A percentile compares a stretch with the other conserved stretches of the same genome.
Conservation (phyloP, 768 basidiomycete species). For the Termitomyces sp. region DNA sequence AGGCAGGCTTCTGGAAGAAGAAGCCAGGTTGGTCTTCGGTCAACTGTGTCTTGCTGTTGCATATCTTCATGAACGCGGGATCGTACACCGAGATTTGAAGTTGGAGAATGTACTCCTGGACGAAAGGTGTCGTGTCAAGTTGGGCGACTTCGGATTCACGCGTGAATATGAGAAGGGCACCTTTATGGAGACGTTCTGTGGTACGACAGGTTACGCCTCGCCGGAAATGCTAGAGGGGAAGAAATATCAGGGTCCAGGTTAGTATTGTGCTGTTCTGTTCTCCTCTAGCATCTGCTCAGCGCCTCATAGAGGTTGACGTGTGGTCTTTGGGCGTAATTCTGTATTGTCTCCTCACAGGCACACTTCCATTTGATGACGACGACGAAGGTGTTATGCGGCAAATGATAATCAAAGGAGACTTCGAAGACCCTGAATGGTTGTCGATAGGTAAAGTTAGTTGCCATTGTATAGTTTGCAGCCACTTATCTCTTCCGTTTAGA, state of each 20-base stretch:
- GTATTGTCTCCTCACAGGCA: conserved; percentile 85
- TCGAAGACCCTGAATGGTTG: conserved; percentile 91
- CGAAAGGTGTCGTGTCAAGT: conserved; percentile 85
- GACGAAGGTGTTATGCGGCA: conserved; percentile 78
- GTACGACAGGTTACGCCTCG: conserved; percentile 89
- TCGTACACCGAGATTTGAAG: conserved; percentile 96
- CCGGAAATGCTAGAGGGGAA: conserved; percentile 88
- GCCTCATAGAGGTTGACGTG: conserved; percentile 78
- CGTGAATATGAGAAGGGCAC: conserved; percentile 77
- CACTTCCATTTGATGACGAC: conserved; percentile 87
- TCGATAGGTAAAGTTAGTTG: conserved; percentile 56
- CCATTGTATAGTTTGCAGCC: not conserved
- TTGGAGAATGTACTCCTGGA: conserved; percentile 92
- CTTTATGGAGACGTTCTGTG: conserved; percentile 90
- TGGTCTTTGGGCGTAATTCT: conserved; percentile 95
- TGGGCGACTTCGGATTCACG: conserved; percentile 94
- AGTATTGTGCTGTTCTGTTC: conserved; percentile 17
- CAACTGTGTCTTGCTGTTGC: conserved; percentile 91
- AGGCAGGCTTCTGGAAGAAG: conserved; percentile 78
- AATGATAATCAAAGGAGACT: conserved; percentile 80
- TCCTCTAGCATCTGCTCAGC: conserved; percentile 8
- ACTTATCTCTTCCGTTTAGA: conserved; percentile 38
- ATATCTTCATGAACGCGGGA: conserved; percentile 86
- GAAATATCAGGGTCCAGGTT: conserved; percentile 88
- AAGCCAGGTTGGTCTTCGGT: conserved; percentile 88